Conservation (phyloP, 495 filamentous ascomycete species). For the Xylaria grammica region DNA sequence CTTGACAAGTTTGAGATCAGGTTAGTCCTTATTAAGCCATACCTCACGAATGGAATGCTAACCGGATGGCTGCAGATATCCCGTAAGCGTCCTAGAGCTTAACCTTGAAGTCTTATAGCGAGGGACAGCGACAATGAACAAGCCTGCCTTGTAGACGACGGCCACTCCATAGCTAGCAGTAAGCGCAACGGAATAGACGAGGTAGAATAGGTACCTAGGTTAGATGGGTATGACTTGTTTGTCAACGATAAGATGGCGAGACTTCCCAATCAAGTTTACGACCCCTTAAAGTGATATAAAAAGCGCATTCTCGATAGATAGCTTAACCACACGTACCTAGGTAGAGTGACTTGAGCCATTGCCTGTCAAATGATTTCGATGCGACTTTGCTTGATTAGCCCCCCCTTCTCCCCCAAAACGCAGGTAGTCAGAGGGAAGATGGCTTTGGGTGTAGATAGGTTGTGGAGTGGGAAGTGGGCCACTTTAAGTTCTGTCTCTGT, state of each 20-base stretch:
- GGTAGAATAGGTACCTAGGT: background rate
- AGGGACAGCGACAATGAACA: background rate
- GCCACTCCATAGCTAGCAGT: background rate
- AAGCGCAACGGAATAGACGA: background rate
- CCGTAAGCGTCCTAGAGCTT: slow-evolving; percentile 92
- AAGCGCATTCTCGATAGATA: background rate
- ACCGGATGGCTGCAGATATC: slow-evolving; percentile 62
- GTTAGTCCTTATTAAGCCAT: slow-evolving; percentile 46
- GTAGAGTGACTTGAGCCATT: no score
- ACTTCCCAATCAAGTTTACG: background rate
- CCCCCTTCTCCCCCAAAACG: no score
- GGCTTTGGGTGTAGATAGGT: no score
- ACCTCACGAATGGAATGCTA: slow-evolving; percentile 23
- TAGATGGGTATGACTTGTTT: no score
- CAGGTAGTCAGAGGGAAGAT: no score
- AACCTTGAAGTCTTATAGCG: slow-evolving; percentile 89
- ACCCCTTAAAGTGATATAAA: background rate
- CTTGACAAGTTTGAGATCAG: slow-evolving; percentile 92
- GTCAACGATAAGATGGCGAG: background rate
- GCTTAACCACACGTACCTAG: no score
- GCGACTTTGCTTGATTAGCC: no score
- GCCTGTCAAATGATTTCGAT: no score
- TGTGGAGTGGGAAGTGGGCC: no score
- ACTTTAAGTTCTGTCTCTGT: no score
- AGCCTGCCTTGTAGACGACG: no score